Conservation (phyloP, 2,329 filamentous ascomycete species). For the Nemania bipapillata region DNA sequence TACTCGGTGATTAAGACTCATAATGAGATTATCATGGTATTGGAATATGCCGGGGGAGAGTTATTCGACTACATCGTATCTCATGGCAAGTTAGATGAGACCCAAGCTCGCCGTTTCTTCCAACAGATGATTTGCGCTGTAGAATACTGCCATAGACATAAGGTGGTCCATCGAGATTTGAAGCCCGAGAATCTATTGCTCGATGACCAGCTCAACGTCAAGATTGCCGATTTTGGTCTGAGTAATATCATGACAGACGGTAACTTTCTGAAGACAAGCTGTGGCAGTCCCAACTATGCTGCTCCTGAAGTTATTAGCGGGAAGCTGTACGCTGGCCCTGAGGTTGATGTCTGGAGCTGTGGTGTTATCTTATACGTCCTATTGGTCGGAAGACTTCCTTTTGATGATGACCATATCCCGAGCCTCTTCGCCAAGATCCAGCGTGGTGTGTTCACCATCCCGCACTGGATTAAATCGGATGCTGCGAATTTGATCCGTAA, state of each 20-base stretch:
- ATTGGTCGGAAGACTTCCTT: slow-evolving; percentile 84
- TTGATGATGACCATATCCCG: slow-evolving; percentile 98
- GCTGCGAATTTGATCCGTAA: slow-evolving; percentile 84
- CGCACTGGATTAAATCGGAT: slow-evolving; percentile 87
- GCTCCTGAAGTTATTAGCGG: slow-evolving; percentile 97
- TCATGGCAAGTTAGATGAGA: slow-evolving; percentile 89
- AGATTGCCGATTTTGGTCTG: slow-evolving; percentile 97
- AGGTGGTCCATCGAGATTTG: slow-evolving; percentile 96
- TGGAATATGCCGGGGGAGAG: slow-evolving; percentile 96
- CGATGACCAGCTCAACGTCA: slow-evolving; percentile 95
- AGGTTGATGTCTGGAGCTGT: slow-evolving; percentile 98
- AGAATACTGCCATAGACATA: slow-evolving; percentile 98
- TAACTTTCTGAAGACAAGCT: slow-evolving; percentile 98
- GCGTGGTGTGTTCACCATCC: slow-evolving; percentile 90
- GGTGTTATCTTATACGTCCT: slow-evolving; percentile 90
- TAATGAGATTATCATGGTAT: slow-evolving; percentile 97
- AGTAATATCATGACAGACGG: slow-evolving; percentile 99
- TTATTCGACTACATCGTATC: slow-evolving; percentile 98
- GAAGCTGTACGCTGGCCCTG: slow-evolving; percentile 95
- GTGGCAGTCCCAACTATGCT: slow-evolving; percentile 97
- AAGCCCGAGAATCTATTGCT: slow-evolving; percentile 97
- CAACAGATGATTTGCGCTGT: slow-evolving; percentile 99
- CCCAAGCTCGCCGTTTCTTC: slow-evolving; percentile 95
- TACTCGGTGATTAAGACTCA: slow-evolving; percentile 97
- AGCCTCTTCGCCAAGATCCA: slow-evolving; percentile 98